Base-by-base conservation (phyloP, 331 rosid genomes). In the Malus hybrid region DNA sequence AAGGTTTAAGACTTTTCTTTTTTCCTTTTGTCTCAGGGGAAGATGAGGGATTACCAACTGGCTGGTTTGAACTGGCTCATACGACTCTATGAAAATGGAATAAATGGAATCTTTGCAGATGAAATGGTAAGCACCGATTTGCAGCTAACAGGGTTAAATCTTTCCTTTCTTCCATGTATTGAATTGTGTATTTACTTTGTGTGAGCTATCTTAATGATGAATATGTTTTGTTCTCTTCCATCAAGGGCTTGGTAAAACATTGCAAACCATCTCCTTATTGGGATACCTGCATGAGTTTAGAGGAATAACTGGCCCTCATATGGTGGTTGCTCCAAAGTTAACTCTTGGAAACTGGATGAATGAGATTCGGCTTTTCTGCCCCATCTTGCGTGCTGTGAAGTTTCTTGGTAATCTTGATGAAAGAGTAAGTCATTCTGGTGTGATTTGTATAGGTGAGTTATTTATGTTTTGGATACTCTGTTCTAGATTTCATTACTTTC, bases 311-410 rank as follows among this genome's bases (percentile, higher is more conserved):
- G 97, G 99, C 8, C 99, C 99, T 77, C 99, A 90, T 85, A 94
- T 94, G 99, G 99, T 94, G 59, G 97, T 94, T 83, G 97, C 99
- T 46, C 99, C 99, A 81, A 94, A 94, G 86, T 94, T 97, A 69
- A 94, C 99, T 24, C 96, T 94, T 62, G 97, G 97, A 83, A 90
- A 94, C 73, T 94, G 99, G 99, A 94, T 94, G 99, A 94, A 94
- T 83, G 97, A 94, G 85, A 92, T 94, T 82, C 83, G 89, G 19
- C 97, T 97, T 70, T 94, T 92, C 83, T 94, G 99, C 83, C 99
- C 99, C 44, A 11, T 77, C 64, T 73, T 94, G 69, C 93, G 93
- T 56, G 97, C 97, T 29, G 62, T 94, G 29, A 94, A 92, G 84
- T 94, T 94, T 83, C 99, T 94, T 78, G 99, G 99, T 56, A 90